Base-by-base conservation (phyloP, 1,139 yeast species). In the Pichia kudriavzevii region DNA sequence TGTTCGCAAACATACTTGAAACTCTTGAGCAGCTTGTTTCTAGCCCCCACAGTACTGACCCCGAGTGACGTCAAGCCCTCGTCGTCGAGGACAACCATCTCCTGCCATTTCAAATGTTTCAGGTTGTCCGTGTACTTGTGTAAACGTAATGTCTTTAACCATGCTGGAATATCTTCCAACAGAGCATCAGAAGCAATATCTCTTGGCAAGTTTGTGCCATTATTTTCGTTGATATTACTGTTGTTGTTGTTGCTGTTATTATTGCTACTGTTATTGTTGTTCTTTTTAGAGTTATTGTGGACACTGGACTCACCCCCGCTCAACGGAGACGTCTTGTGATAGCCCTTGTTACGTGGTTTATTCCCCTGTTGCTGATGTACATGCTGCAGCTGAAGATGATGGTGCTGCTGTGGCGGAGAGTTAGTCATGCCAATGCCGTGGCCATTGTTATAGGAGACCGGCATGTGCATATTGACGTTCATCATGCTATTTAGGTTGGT, bases 71-170 rank as follows among this genome's bases (percentile, higher is more conserved):
- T 88, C 50, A 93, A 67, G 39, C 75, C 73, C 3, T 61, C 70
- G 52, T 88, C 95, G 42, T 67, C 67, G 46, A 83, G 65, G 48
- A 73, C 75, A 39, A 91, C 72, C 63, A 91, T 67, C 34, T 81
- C 82, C 43, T 69, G 66, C 98, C 98, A 91, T 20, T 72, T 68
- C 45, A 79, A 65, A 46, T 76, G 79, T 53, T 79, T 75, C 46
- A 91, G 67, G 39, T 82, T 80, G 20, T 79, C 91, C 4, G 97
- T 88, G 61, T 91, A 91, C 60, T 91, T 91, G 66, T 91, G 98
- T 51, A 91, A 67, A 44, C 99, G 67, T 45, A 91, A 65, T 15
- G 88, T 71, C 56, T 94, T 79, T 56, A 91, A 67, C 98, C 98
- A 91, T 4, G 84, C 81, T 3, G 96, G 94, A 36, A 91, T 76